phyloP scores from a whole-genome alignment of 345 rosid species.

The Salix viminalis region DNA sequence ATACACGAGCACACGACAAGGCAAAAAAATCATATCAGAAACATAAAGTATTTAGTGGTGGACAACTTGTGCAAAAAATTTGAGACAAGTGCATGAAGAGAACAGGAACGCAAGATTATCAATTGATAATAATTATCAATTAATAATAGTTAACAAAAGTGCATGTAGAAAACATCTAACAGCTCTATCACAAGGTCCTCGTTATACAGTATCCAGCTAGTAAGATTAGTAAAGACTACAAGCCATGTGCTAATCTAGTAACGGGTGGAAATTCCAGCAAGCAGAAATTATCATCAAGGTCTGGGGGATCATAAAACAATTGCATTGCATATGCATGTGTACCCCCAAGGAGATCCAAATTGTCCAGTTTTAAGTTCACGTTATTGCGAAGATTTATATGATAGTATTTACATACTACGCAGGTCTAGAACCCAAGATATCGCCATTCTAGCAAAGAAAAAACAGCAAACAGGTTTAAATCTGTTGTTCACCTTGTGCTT shows the following conservation, averaged over 20 bases:
- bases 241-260: neutral
- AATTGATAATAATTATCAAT: neutral
- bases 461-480: neutral
- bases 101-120: neutral
- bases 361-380: neutral
- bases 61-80: neutral
- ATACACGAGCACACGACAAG: neutral
- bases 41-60: neutral
- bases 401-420: neutral
- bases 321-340: neutral
- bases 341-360: neutral
- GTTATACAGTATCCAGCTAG: neutral
- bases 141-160: neutral
- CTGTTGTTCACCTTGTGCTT: neutral
- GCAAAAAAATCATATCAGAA: neutral
- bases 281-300: neutral
- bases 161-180: neutral
- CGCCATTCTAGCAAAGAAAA: neutral
- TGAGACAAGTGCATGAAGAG: neutral
- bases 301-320: neutral
- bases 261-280: neutral
- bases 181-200: neutral
- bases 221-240: neutral
- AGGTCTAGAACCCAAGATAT: neutral
- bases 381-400: neutral